Evolutionary conservation across 192 early-diverging fungal species (phyloP).

Genomic region (Phycomyces nitens): DNA sequence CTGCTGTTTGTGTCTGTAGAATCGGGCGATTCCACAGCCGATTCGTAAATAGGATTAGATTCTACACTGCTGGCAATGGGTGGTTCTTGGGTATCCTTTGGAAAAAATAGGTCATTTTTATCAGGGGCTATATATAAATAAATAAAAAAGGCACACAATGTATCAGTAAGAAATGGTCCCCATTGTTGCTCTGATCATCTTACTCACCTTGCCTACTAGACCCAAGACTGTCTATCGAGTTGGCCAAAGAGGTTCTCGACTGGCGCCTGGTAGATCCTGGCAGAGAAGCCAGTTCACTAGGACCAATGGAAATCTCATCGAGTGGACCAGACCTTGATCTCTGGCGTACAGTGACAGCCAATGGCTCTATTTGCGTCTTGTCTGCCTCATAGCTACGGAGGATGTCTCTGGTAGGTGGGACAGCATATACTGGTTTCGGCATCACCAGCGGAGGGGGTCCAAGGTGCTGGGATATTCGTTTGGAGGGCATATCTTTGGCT

Average conservation of each 20-base stretch:
- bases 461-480: neutral
- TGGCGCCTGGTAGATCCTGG: too few species aligned
- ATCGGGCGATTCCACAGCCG: neutral
- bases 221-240: too few species aligned
- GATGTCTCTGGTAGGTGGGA: conserved; percentile 10
- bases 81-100: neutral
- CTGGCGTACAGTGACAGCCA: neutral
- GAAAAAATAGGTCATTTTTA: neutral
- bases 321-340: neutral
- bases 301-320: conserved; percentile 1
- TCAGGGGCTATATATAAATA: neutral
- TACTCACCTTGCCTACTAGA: too few species aligned
- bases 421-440: conserved; percentile 16
- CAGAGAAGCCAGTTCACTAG: neutral
- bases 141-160: too few species aligned
- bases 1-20: neutral
- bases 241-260: too few species aligned
- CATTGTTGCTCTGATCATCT: too few species aligned
- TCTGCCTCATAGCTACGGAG: conserved; percentile 7
- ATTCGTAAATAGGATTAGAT: neutral
- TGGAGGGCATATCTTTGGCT: neutral
- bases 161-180: too few species aligned
- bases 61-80: neutral
- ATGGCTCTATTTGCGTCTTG: conserved; percentile 10
- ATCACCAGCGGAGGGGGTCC: conserved; percentile 2